Evolutionary conservation across 2,329 filamentous ascomycete genomes (phyloP).

Genomic region (Penicillium concentricum): DNA sequence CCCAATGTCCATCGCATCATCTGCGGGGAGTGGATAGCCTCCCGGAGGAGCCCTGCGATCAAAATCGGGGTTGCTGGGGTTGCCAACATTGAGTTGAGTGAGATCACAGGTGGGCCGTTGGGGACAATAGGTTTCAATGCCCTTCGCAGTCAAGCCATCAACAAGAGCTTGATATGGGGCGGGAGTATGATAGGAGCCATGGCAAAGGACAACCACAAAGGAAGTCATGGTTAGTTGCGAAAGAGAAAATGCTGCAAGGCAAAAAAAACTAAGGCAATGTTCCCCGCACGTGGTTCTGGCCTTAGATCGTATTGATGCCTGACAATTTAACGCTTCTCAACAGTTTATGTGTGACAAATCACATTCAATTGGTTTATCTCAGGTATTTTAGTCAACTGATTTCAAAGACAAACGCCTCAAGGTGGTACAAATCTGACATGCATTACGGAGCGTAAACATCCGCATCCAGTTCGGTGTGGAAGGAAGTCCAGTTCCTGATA

Average conservation of each 20-base stretch:
- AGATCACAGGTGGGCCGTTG: slow-evolving; percentile 45
- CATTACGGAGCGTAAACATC: not conserved
- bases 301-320: not conserved
- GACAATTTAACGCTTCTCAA: too few species aligned
- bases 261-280: not conserved
- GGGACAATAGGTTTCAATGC: slow-evolving; percentile 35
- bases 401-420: not conserved
- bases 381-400: not conserved
- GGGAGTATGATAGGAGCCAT: slow-evolving; percentile 30
- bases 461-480: not conserved
- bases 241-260: not conserved
- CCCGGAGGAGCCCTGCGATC: slow-evolving; percentile 23
- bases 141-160: slow-evolving; percentile 18
- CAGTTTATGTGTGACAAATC: not conserved
- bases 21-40: slow-evolving; percentile 26
- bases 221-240: not conserved
- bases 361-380: not conserved
- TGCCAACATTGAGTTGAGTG: slow-evolving; percentile 59
- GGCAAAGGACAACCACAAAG: slow-evolving; percentile 1
- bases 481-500: not conserved
- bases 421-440: slow-evolving; percentile 4
- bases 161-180: slow-evolving; percentile 30
- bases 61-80: slow-evolving; percentile 42
- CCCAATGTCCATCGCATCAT: slow-evolving; percentile 7
- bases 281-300: not conserved